These are phyloP conservation scores for Periconia macrospinosa DNA, from an alignment of 2,329 filamentous ascomycete species.

Conservation along the genomic window DNA sequence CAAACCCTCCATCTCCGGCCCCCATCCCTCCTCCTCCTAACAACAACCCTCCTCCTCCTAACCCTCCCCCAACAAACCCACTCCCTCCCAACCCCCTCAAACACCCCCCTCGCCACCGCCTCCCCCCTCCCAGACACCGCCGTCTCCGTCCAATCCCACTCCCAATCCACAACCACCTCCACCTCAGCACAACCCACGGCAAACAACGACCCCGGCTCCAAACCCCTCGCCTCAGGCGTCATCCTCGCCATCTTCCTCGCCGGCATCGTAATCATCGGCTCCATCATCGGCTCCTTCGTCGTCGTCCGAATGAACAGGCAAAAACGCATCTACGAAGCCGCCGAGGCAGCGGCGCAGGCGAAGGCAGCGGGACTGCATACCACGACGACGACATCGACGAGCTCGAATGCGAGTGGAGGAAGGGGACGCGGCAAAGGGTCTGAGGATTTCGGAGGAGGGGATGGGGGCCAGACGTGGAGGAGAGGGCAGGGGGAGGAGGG, in stretches of 20 bases:
- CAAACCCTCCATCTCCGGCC: not conserved
- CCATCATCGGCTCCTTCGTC: not conserved
- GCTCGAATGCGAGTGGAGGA: not conserved
- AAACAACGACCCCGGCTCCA: not conserved
- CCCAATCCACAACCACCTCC: no score
- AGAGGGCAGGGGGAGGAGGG: no score
- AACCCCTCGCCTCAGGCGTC: not conserved
- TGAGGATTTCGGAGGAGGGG: no score
- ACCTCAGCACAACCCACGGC: not conserved
- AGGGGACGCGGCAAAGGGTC: no score
- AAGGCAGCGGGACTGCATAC: not conserved
- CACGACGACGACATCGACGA: no score
- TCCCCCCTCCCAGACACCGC: no score
- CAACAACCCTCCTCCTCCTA: not conserved
- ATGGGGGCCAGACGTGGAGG: no score
- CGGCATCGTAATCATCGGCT: not conserved
- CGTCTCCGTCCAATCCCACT: no score
- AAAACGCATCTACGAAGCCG: not conserved
- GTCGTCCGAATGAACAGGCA: not conserved
- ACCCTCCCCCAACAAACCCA: not conserved
- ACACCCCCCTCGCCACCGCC: not conserved
- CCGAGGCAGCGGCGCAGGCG: not conserved
- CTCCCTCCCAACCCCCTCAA: not conserved
- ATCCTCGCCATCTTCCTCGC: slow-evolving; percentile 1
- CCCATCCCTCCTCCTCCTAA: not conserved